These are phyloP conservation scores for Zasmidium cellare DNA, from an alignment of 2,329 filamentous ascomycete genomes.

Conservation along the genomic window DNA sequence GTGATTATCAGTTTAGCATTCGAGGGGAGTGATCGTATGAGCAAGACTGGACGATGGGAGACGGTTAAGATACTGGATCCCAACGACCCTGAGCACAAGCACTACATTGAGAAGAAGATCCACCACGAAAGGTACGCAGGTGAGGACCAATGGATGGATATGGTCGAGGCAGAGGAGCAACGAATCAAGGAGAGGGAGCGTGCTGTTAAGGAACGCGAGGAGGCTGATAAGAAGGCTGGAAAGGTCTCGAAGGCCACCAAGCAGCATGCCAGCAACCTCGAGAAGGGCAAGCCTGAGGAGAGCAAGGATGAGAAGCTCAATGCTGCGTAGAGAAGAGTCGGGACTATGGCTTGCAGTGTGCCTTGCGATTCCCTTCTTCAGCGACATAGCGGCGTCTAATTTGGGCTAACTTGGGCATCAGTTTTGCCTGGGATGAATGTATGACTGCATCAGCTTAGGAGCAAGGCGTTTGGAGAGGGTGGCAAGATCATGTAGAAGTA, in stretches of 20 bases:
- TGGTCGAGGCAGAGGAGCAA: slow-evolving; percentile 78
- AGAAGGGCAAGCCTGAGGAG: slow-evolving; percentile 25
- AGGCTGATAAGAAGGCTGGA: slow-evolving; percentile 18
- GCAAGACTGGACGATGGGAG: slow-evolving; percentile 77
- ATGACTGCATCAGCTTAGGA: slow-evolving; percentile 8
- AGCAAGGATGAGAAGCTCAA: slow-evolving; percentile 23
- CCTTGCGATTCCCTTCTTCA: no score
- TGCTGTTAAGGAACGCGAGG: slow-evolving; percentile 15
- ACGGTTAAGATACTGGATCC: slow-evolving; percentile 79
- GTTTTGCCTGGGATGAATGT: slow-evolving; percentile 1
- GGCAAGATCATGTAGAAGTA: not conserved
- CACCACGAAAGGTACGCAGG: slow-evolving; percentile 85
- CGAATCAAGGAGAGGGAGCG: slow-evolving; percentile 53
- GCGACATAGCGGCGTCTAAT: no score
- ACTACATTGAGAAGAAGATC: slow-evolving; percentile 80
- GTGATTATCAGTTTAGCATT: slow-evolving; percentile 79
- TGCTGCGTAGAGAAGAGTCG: slow-evolving; percentile 14
- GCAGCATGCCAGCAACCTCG: slow-evolving; percentile 10
- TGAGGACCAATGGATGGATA: slow-evolving; percentile 92
- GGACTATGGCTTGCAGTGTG: no score
- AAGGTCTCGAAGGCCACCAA: slow-evolving; percentile 18
- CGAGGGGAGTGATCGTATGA: slow-evolving; percentile 76
- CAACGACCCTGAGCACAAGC: slow-evolving; percentile 78
- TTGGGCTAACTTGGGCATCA: not conserved
- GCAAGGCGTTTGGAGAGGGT: slow-evolving; percentile 4